These are phyloP conservation scores for Xerophyta viscosa DNA, from an alignment of 106 monocot genomes.

Conservation along the genomic window DNA sequence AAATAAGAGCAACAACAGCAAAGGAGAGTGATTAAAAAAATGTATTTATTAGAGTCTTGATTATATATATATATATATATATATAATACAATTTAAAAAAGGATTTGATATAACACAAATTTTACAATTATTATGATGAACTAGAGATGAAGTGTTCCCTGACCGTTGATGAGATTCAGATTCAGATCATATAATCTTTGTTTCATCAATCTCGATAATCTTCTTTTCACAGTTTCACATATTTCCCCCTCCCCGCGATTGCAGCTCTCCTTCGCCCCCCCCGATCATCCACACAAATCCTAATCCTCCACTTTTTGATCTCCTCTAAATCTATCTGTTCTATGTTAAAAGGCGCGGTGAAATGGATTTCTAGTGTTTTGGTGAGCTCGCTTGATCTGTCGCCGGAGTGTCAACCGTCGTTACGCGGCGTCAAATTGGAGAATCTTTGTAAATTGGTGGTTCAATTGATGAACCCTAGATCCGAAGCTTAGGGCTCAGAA, in stretches of 20 bases:
- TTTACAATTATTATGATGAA: too few species aligned
- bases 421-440: not conserved
- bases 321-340: not conserved
- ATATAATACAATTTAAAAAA: too few species aligned
- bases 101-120: too few species aligned
- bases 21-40: too few species aligned
- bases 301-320: not conserved
- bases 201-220: not conserved
- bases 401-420: not conserved
- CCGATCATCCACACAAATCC: not conserved
- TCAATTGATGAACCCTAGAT: slow-evolving; percentile 27
- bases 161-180: too few species aligned
- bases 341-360: too few species aligned
- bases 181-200: not conserved
- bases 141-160: too few species aligned
- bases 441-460: not conserved
- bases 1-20: too few species aligned
- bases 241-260: slow-evolving; percentile 7
- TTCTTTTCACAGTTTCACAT: not conserved
- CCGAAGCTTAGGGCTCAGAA: slow-evolving; percentile 19
- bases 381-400: not conserved
- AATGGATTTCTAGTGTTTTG: slow-evolving; percentile 5
- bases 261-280: not conserved
- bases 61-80: too few species aligned
- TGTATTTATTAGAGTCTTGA: too few species aligned